Conservation (phyloP, 2,329 filamentous ascomycete species). For the Tolypocladium amazonense region DNA sequence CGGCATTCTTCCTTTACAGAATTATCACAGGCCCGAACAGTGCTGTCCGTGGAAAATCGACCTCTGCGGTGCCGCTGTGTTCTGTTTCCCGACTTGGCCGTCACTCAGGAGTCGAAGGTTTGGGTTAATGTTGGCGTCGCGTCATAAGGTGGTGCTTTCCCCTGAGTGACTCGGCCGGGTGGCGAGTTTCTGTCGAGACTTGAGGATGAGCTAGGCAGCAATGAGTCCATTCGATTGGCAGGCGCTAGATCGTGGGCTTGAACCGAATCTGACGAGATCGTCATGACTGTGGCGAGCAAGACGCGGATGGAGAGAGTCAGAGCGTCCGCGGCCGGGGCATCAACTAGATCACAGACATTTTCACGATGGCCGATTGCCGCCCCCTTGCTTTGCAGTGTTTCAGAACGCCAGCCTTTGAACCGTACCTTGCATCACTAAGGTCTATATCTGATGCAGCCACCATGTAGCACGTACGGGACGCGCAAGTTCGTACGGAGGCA, state of each 20-base stretch:
- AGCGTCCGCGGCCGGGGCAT: neutral
- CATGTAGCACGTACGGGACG: neutral
- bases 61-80: too few relatives aligned
- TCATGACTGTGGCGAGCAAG: neutral
- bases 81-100: too few relatives aligned
- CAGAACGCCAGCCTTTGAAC: neutral
- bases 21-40: too few relatives aligned
- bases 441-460: neutral
- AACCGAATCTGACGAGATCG: neutral
- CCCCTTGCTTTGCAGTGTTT: constrained; percentile 3
- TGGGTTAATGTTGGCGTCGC: neutral
- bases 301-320: neutral
- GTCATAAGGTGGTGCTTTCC: neutral
- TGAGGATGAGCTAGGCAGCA: neutral
- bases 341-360: constrained; percentile 1
- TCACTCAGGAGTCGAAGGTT: neutral
- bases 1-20: too few relatives aligned
- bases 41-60: too few relatives aligned
- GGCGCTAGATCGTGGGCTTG: neutral
- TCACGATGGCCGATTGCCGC: neutral
- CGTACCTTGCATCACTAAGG: constrained; percentile 3
- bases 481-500: neutral
- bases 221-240: neutral
- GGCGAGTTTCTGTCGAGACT: neutral
- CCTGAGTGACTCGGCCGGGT: neutral